Evolutionary conservation across 2,329 filamentous ascomycete genomes (phyloP).

Genomic region (Diplodia scrobiculata): DNA sequence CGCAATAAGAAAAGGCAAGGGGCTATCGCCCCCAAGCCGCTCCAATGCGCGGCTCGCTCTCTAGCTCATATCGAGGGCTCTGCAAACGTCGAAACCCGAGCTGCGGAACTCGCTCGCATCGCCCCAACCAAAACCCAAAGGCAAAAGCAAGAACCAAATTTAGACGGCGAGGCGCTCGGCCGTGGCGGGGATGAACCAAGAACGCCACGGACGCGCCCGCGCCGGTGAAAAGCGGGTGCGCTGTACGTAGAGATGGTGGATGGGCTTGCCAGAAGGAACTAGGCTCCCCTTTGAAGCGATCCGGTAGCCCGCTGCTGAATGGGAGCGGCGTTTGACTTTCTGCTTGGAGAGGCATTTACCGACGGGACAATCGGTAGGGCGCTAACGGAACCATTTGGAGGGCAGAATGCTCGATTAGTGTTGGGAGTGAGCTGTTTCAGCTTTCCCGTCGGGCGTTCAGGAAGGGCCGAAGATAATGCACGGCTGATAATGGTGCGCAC

Average conservation of each 20-base stretch:
- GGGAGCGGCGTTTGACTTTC: neutral
- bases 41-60: neutral
- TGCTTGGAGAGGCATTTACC: neutral
- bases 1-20: neutral
- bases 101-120: neutral
- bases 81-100: neutral
- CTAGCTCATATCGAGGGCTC: neutral
- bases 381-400: neutral
- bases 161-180: neutral
- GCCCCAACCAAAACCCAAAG: neutral
- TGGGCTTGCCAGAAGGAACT: neutral
- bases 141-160: neutral
- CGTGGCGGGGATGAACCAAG: neutral
- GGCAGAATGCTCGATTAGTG: neutral
- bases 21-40: no score
- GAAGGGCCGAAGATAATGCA: neutral
- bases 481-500: neutral
- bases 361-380: neutral
- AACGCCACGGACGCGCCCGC: neutral
- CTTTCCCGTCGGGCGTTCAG: neutral
- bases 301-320: neutral
- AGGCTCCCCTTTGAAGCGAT: neutral
- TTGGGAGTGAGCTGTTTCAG: neutral
- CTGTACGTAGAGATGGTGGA: neutral
- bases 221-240: neutral